Conservation (phyloP, 2,329 filamentous ascomycete species). For the Alternaria sp. region DNA sequence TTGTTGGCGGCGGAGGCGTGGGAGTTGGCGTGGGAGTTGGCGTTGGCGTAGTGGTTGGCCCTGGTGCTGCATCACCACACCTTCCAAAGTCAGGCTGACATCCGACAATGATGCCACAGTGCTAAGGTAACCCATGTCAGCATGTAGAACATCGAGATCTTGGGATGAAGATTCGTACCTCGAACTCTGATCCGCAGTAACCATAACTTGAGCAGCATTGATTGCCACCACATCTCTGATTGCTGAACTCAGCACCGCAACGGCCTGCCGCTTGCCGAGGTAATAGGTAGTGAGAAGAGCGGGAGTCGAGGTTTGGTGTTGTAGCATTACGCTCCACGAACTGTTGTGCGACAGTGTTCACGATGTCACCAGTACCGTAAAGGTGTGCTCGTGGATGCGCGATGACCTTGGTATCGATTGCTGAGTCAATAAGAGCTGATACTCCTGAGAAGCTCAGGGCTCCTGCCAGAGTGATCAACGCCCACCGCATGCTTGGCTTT, state of each 20-base stretch:
- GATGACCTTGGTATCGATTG: slow-evolving; percentile 16
- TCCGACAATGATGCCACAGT: slow-evolving; percentile 32
- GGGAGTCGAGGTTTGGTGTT: slow-evolving; percentile 19
- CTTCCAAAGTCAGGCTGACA: slow-evolving; percentile 41
- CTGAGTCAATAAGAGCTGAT: slow-evolving; percentile 19
- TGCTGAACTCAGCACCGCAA: slow-evolving; percentile 33
- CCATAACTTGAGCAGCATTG: slow-evolving; percentile 39
- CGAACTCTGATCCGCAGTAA: slow-evolving; percentile 37
- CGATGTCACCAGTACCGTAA: background rate
- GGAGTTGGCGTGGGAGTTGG: slow-evolving; percentile 29
- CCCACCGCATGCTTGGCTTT: slow-evolving; percentile 32
- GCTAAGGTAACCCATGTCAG: background rate
- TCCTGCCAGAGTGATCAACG: slow-evolving; percentile 19
- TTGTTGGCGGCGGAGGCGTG: slow-evolving; percentile 28
- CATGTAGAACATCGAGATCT: background rate
- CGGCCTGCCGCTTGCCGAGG: slow-evolving; percentile 33
- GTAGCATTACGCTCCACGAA: slow-evolving; percentile 26
- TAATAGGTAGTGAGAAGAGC: slow-evolving; percentile 21
- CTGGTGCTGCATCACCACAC: slow-evolving; percentile 32
- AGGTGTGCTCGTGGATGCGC: slow-evolving; percentile 2
- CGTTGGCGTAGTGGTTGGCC: slow-evolving; percentile 17
- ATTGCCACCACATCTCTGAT: slow-evolving; percentile 27
- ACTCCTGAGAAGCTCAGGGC: slow-evolving; percentile 27
- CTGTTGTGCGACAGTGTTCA: slow-evolving; percentile 4
- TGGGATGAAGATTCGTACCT: slow-evolving; percentile 8